Base-by-base conservation (phyloP, 1,284 basidiomycete genomes). In the Cryptococcus amylolentus region DNA sequence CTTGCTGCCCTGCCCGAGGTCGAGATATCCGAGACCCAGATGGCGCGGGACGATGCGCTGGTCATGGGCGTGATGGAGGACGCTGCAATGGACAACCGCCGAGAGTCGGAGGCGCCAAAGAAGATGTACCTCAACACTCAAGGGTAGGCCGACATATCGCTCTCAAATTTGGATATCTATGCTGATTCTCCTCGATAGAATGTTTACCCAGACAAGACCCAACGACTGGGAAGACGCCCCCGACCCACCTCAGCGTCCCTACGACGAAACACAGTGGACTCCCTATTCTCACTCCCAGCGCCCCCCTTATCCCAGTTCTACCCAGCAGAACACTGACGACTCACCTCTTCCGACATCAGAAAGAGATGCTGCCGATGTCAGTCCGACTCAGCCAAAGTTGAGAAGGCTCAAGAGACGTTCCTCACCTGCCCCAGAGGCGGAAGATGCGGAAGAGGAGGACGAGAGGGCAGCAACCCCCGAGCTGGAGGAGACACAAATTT, bases 201-300 rank as follows among this genome's bases (percentile, higher is more conserved):
- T 70, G 50, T 74, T 74, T 57, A 76, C 73, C 4, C 73, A 76
- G 44, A 73, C 73, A 8, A 69, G 64, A 41, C 73, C 73, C 23
- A 5, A 28, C 18, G 27, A 50, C 2, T 44, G 60, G 12, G 60
- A 54, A 39, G 61, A 54, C 50, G 27, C 49, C 27, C 60, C 60
- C 40, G 51, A 41, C 27, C 46, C 51, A 10, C 53, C 45, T 35
- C 43, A 35, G 31, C 31, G 31, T 10, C 10, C 42, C n/a, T 23
- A 45, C 5, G 38, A 43, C 20, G 55, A 41, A 8, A 9, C 51
- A 28, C 37, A 58, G n/a, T 13, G 3, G 9, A 57, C 56, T 16
- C 57, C 57, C 5, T 53, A 44, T 43, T 52, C 52, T 37, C 43
- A 55, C 56, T 48, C 56, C 37, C 49, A 51, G 14, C 23, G 20